Conservation (phyloP, 2,329 filamentous ascomycete species). For the Aspergillus arachidicola region DNA sequence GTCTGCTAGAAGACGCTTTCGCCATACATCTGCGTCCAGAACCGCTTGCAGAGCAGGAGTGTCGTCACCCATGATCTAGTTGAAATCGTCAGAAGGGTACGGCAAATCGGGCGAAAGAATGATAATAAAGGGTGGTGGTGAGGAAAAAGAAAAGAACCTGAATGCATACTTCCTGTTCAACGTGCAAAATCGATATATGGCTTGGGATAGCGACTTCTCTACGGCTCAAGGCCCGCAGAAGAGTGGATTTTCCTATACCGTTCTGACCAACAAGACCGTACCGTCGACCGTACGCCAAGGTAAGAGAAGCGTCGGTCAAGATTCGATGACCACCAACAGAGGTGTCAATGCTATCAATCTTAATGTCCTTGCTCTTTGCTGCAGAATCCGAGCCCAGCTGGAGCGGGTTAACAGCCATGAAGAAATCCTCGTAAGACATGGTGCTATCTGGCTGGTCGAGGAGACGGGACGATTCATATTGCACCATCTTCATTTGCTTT, state of each 20-base stretch:
- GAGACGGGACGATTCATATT: slow-evolving; percentile 92
- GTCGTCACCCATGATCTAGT: slow-evolving; percentile 87
- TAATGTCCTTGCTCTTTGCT: slow-evolving; percentile 97
- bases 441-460: slow-evolving; percentile 80
- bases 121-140: neutral
- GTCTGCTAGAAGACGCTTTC: slow-evolving; percentile 88
- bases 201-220: slow-evolving; percentile 94
- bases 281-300: slow-evolving; percentile 85
- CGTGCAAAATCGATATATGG: slow-evolving; percentile 97
- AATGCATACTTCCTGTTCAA: slow-evolving; percentile 81
- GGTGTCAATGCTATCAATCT: slow-evolving; percentile 93
- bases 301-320: slow-evolving; percentile 85
- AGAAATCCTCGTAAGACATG: slow-evolving; percentile 98
- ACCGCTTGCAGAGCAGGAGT: slow-evolving; percentile 94
- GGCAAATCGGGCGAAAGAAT: slow-evolving; percentile 4
- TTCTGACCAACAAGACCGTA: slow-evolving; percentile 99
- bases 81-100: slow-evolving; percentile 14
- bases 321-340: slow-evolving; percentile 88
- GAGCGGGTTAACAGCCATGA: slow-evolving; percentile 98
- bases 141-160: slow-evolving; percentile 28
- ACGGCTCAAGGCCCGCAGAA: slow-evolving; percentile 85
- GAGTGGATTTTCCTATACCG: slow-evolving; percentile 97
- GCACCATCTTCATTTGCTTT: slow-evolving; percentile 96
- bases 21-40: slow-evolving; percentile 96
- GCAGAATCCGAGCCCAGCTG: slow-evolving; percentile 73